A percentile compares a stretch with the other conserved stretches of the same genome.
phyloP scores from a whole-genome alignment of 2,329 filamentous ascomycete species.

The Cladorrhinum sp. region DNA sequence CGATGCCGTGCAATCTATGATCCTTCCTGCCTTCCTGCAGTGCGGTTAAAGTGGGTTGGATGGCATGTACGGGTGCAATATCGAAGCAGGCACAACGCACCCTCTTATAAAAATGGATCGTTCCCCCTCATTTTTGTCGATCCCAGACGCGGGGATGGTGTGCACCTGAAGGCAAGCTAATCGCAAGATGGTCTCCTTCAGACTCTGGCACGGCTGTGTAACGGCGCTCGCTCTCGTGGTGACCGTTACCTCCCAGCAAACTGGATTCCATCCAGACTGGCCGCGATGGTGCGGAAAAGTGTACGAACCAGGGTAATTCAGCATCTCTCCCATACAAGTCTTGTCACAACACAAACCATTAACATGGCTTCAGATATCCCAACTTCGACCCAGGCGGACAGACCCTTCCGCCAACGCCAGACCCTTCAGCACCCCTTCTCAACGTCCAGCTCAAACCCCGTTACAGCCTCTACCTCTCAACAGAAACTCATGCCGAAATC shows the following conservation, averaged over 20 bases:
- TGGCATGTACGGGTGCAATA: not conserved
- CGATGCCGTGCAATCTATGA: not conserved
- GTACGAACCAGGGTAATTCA: conserved; percentile 39
- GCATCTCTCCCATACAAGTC: not conserved
- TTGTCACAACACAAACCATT: too few species aligned
- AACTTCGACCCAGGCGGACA: conserved; percentile 46
- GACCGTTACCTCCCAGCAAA: conserved; percentile 29
- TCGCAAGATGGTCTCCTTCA: conserved; percentile 22
- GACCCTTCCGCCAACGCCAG: conserved; percentile 35
- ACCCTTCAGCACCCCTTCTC: conserved; percentile 35
- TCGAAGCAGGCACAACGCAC: not conserved
- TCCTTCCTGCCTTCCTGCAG: not conserved
- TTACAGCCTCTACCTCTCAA: conserved; percentile 45
- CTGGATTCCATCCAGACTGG: conserved; percentile 43
- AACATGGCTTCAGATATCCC: conserved; percentile 30
- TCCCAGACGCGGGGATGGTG: not conserved
- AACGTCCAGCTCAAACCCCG: conserved; percentile 45
- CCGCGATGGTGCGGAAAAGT: conserved; percentile 48
- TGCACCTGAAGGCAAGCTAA: not conserved
- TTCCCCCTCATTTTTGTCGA: not conserved
- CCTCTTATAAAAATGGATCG: not conserved
- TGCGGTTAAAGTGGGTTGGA: conserved; percentile 11
- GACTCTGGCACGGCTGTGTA: conserved; percentile 10
- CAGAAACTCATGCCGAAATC: conserved; percentile 41
- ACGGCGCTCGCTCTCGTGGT: conserved; percentile 3